Conservation (phyloP, 352 stramenopile species). For the Blastocystis sp. region DNA sequence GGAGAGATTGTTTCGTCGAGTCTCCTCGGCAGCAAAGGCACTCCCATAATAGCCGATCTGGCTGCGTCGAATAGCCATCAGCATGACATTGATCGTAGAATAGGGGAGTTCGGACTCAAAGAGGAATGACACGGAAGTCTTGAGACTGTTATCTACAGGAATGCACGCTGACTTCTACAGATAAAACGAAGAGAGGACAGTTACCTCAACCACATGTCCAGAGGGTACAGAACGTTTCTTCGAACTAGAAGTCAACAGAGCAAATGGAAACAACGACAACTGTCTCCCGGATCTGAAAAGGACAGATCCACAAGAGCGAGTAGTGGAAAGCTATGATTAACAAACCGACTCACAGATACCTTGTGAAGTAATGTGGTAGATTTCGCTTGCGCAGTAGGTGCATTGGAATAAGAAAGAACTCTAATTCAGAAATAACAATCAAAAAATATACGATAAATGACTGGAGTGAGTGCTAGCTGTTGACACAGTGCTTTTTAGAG, state of each 20-base stretch:
- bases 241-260: neutral
- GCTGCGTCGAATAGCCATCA: constrained; percentile 31
- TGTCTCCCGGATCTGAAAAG: constrained; percentile 1
- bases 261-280: neutral
- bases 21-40: neutral
- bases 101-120: neutral
- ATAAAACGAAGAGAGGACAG: neutral
- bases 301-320: neutral
- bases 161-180: neutral
- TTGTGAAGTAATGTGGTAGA: neutral
- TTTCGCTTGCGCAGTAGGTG: neutral
- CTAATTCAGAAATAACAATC: neutral
- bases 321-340: neutral
- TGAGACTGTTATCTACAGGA: constrained; percentile 48
- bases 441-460: neutral
- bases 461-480: neutral
- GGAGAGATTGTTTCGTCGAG: neutral
- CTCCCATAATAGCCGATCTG: constrained; percentile 20
- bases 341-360: neutral
- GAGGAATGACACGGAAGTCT: neutral
- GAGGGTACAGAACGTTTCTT: neutral
- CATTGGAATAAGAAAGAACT: neutral
- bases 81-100: neutral
- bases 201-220: neutral
- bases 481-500: neutral